These are phyloP conservation scores for Exophiala sp. DNA, from an alignment of 2,329 filamentous ascomycete genomes.

Conservation along the genomic window DNA sequence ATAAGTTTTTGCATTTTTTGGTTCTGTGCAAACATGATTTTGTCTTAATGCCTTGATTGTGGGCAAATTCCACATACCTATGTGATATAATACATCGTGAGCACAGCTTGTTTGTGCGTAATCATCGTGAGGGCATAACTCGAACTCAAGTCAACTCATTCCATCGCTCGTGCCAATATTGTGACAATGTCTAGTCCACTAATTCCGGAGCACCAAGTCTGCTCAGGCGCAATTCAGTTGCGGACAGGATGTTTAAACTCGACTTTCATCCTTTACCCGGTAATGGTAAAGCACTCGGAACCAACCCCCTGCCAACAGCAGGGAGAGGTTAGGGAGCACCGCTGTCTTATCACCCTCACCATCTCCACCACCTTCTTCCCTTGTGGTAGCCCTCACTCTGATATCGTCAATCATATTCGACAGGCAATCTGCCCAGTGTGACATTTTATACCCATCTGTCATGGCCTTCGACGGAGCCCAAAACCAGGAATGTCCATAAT, in stretches of 20 bases:
- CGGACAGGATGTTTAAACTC: background rate
- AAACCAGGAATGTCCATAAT: constrained; percentile 16
- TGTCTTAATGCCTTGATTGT: too few relatives aligned
- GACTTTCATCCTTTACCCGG: background rate
- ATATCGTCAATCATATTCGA: constrained; percentile 20
- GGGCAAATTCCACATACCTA: too few relatives aligned
- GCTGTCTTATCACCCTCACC: background rate
- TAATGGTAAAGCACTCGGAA: constrained; percentile 1
- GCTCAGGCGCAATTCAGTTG: too few relatives aligned
- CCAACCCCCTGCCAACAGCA: background rate
- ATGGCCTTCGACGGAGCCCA: background rate
- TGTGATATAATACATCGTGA: too few relatives aligned
- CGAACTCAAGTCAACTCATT: too few relatives aligned
- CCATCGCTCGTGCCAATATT: too few relatives aligned
- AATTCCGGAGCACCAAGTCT: too few relatives aligned
- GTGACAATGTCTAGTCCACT: too few relatives aligned
- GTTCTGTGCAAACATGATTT: too few relatives aligned
- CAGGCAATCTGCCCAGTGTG: constrained; percentile 21
- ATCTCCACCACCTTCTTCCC: background rate
- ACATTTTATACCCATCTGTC: constrained; percentile 3
- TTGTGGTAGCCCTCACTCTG: background rate
- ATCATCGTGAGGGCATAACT: too few relatives aligned
- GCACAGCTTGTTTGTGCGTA: too few relatives aligned
- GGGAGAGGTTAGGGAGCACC: background rate
- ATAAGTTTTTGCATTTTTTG: too few relatives aligned